These are phyloP conservation scores for Fraxinus angustifolia DNA, from an alignment of 305 asterid genomes.

Conservation along the genomic window DNA sequence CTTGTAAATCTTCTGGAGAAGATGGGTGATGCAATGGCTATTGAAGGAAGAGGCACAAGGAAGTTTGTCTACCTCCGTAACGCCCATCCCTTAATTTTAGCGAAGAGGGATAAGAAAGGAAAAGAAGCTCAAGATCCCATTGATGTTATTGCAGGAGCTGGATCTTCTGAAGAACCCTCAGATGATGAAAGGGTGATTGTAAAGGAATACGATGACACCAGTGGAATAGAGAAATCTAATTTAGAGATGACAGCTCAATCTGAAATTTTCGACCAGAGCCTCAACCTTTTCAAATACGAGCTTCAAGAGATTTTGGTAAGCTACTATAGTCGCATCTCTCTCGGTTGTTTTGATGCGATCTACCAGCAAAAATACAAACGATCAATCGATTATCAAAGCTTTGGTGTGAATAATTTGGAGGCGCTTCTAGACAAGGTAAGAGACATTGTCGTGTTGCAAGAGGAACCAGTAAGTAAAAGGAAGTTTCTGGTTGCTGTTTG, in stretches of 20 bases:
- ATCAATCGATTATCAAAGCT: constrained; percentile 50
- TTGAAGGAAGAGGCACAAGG: constrained; percentile 56
- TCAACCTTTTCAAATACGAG: constrained; percentile 58
- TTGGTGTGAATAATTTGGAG: constrained; percentile 64
- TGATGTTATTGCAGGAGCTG: constrained; percentile 31
- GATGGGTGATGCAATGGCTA: constrained; percentile 55
- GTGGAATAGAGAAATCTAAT: constrained; percentile 27
- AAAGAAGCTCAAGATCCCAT: constrained; percentile 41
- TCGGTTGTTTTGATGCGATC: constrained; percentile 62
- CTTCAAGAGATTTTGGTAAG: constrained; percentile 88
- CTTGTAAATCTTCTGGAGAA: constrained; percentile 65
- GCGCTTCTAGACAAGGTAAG: constrained; percentile 67
- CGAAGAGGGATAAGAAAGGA: constrained; percentile 51
- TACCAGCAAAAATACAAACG: constrained; percentile 78
- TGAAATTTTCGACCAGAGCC: constrained; percentile 26
- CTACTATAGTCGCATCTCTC: constrained; percentile 59
- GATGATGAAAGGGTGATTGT: constrained; percentile 52
- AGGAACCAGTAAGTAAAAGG: constrained; percentile 61
- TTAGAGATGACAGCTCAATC: constrained; percentile 21
- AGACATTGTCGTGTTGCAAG: constrained; percentile 64
- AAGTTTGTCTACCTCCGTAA: constrained; percentile 44
- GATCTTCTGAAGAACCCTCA: constrained; percentile 66
- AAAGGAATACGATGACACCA: constrained; percentile 27
- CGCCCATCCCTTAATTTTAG: constrained; percentile 30
- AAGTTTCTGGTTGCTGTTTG: constrained; percentile 57